Evolutionary conservation across 768 basidiomycete species (phyloP), one percentile per base, ranked within the genome.

Genomic region (Postia placenta): DNA sequence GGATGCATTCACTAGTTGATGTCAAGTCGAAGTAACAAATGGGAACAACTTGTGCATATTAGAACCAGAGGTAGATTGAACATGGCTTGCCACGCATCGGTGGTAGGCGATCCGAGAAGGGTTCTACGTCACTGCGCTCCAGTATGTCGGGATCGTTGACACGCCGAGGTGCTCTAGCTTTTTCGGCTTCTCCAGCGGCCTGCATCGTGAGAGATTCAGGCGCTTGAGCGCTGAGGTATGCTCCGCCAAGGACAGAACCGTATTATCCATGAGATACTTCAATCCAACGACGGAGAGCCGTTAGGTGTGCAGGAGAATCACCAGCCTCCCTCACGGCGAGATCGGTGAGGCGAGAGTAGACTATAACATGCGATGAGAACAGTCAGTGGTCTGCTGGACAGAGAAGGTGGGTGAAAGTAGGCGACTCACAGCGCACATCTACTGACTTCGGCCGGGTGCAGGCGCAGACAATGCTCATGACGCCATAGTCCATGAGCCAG

Each of bases 121-220:
- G 74, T 45, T 82, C 74, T 12, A 91, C 65, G 5, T 89, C 91
- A 54, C 69, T 74, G 49, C 83, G 72, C 52, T 74, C 78, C 61
- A 92, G n/a, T n/a, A 80, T 11, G 86, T 78, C 5, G 81, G 81
- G 6, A 95, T 76, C 0, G 91, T 92, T 2, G 89, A 91, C 40
- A 84, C 76, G 42, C 82, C 83, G 35, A 97, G 74, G 60, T 92
- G 85, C 43, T 81, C 81, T 39, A 96, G 68, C 33, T 71, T 70
- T 37, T 68, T 67, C 20, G 85, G 73, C 47, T 74, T 71, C 50
- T 82, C 77, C 33, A 94, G 76, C 24, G 87, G 75, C 57, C 85
- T 83, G 69, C 93, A 97, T 62, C 92, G 90, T 23, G 88, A 87
- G 30, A 97, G 68, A 60, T 96, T 86, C 42, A 95, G 73, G 22